These are phyloP conservation scores for Amanita exitialis DNA, from an alignment of 768 basidiomycete genomes.

Conservation along the genomic window DNA sequence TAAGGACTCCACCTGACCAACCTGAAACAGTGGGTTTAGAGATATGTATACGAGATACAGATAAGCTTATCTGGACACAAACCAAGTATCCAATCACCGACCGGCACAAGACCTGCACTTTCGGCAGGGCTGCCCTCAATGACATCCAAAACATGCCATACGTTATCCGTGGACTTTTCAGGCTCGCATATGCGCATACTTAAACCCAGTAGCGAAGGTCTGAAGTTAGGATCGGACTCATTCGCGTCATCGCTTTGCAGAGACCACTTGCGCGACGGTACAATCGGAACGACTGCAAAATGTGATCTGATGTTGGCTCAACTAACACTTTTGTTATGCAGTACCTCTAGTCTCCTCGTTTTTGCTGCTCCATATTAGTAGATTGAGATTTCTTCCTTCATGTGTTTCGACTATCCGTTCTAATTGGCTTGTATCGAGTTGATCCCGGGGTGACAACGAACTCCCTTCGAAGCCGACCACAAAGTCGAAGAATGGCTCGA, in stretches of 20 bases:
- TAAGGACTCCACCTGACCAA: slow-evolving; percentile 90
- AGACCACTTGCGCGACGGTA: slow-evolving; percentile 82
- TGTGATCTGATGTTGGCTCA: slow-evolving; percentile 2
- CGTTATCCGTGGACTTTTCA: slow-evolving; percentile 78
- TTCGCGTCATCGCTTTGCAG: slow-evolving; percentile 23
- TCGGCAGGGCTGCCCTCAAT: slow-evolving; percentile 95
- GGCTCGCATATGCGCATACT: slow-evolving; percentile 93
- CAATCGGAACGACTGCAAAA: slow-evolving; percentile 65
- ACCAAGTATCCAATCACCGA: slow-evolving; percentile 50
- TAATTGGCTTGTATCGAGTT: slow-evolving; percentile 58
- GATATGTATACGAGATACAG: neutral
- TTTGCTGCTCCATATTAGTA: slow-evolving; percentile 83
- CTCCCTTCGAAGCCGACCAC: slow-evolving; percentile 84
- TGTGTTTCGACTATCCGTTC: slow-evolving; percentile 78
- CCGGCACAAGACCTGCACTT: slow-evolving; percentile 92
- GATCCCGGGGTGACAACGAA: slow-evolving; percentile 36
- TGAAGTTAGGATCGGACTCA: slow-evolving; percentile 32
- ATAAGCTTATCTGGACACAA: slow-evolving; percentile 5
- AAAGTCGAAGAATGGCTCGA: slow-evolving; percentile 96
- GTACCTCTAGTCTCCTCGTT: slow-evolving; percentile 59
- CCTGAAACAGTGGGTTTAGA: slow-evolving; percentile 62
- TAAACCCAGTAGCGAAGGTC: slow-evolving; percentile 89
- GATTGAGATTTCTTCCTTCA: slow-evolving; percentile 58
- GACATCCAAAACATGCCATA: slow-evolving; percentile 98
- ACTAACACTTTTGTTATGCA: slow-evolving; percentile 9